These are phyloP conservation scores for Leishmania arabica DNA, from an alignment of 208 protist species.

Conservation along the genomic window DNA sequence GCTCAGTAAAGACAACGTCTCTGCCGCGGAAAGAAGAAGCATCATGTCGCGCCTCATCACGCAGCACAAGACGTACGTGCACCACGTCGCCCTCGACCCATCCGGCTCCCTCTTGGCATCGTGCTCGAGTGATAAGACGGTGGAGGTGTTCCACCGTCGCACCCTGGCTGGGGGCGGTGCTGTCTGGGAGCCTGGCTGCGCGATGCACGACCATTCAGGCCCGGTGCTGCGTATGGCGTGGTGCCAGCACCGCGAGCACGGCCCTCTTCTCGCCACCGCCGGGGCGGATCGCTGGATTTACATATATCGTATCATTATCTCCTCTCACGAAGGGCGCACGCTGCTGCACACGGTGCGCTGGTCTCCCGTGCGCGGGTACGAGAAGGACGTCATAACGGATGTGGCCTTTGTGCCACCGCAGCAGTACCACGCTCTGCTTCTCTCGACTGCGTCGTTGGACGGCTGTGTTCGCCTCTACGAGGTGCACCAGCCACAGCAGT, in stretches of 20 bases:
- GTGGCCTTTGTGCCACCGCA: conserved; percentile 86
- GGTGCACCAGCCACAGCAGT: conserved; percentile 72
- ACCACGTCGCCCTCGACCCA: conserved; percentile 83
- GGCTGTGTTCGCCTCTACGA: conserved; percentile 89
- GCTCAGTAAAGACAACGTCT: not conserved
- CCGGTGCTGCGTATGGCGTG: conserved; percentile 81
- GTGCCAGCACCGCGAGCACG: conserved; percentile 84
- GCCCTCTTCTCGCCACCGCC: conserved; percentile 77
- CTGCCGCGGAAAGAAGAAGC: not conserved
- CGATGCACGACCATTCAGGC: conserved; percentile 77
- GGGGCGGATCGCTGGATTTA: conserved; percentile 87
- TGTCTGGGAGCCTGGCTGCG: conserved; percentile 66
- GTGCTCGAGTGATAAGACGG: conserved; percentile 87
- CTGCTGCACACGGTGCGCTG: conserved; percentile 54
- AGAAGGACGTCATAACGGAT: conserved; percentile 91
- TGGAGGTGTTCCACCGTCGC: conserved; percentile 77
- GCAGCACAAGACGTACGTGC: conserved; percentile 77
- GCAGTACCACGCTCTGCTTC: conserved; percentile 75
- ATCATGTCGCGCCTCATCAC: conserved; percentile 60
- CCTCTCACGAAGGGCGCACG: conserved; percentile 52
- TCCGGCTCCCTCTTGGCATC: conserved; percentile 78
- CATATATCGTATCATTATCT: conserved; percentile 81
- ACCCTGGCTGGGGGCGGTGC: conserved; percentile 19
- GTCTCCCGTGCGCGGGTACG: conserved; percentile 72
- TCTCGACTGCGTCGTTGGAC: conserved; percentile 88